Evolutionary conservation across 2,329 filamentous ascomycete genomes (phyloP).

Genomic region (Allantophomopsis lycopodina): DNA sequence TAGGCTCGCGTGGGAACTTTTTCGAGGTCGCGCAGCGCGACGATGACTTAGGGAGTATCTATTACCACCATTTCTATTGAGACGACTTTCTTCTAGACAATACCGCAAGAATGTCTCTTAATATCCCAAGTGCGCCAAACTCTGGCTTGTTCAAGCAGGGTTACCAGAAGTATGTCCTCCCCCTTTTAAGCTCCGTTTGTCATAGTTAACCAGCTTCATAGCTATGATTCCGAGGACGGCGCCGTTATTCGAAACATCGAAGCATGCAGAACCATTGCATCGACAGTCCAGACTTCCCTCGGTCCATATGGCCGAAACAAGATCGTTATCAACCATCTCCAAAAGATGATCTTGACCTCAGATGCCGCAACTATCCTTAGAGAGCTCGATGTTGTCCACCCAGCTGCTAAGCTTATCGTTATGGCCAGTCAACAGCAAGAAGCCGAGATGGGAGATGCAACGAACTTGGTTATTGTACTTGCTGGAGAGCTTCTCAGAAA

Average conservation of each 20-base stretch:
- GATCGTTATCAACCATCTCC: conserved; percentile 98
- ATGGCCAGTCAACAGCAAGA: conserved; percentile 99
- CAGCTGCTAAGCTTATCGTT: conserved; percentile 90
- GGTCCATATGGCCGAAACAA: conserved; percentile 98
- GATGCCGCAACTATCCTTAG: conserved; percentile 95
- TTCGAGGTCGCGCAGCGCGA: conserved; percentile 1
- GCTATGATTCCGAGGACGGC: conserved; percentile 98
- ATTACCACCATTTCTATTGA: background rate
- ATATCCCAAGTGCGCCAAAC: conserved; percentile 89
- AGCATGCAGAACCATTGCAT: conserved; percentile 88
- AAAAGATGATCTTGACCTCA: conserved; percentile 98
- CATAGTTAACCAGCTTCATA: conserved; percentile 28
- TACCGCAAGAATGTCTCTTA: conserved; percentile 64
- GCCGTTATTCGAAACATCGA: conserved; percentile 98
- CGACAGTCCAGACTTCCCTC: conserved; percentile 91
- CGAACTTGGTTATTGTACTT: conserved; percentile 91
- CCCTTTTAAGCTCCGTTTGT: background rate
- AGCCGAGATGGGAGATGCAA: conserved; percentile 96
- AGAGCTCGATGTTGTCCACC: conserved; percentile 96
- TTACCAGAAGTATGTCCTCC: conserved; percentile 69
- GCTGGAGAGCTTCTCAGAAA: conserved; percentile 93
- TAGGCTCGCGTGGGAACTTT: conserved; percentile 1
- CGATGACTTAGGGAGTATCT: too few relatives aligned
- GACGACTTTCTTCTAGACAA: background rate
- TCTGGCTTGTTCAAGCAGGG: conserved; percentile 83